Conservation (phyloP, 2,329 filamentous ascomycete species). For the Alternaria burnsii region DNA sequence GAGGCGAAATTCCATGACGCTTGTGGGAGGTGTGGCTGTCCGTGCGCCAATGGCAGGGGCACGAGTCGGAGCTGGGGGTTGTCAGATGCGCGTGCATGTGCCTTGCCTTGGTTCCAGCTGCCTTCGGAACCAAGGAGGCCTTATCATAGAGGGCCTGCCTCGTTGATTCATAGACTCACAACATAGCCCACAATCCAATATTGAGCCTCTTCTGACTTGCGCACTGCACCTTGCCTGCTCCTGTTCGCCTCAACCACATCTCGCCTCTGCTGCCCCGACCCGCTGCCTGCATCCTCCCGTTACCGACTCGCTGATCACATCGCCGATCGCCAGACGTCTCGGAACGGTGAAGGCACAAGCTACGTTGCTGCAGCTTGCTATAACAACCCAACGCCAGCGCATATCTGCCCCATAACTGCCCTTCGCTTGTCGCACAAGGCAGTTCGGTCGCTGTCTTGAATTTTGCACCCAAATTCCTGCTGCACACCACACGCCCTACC, state of each 20-base stretch:
- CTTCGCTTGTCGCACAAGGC: slow-evolving; percentile 28
- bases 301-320: slow-evolving; percentile 43
- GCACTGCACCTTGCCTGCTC: not conserved
- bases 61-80: slow-evolving; percentile 24
- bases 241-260: not conserved
- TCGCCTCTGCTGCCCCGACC: slow-evolving; percentile 15
- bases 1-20: slow-evolving; percentile 22
- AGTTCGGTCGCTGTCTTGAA: slow-evolving; percentile 31
- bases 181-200: slow-evolving; percentile 16
- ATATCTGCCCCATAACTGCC: slow-evolving; percentile 26
- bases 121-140: slow-evolving; percentile 21
- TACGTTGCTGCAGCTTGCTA: slow-evolving; percentile 45
- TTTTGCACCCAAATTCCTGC: slow-evolving; percentile 7
- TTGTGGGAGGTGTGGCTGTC: slow-evolving; percentile 14
- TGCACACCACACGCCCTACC: not conserved
- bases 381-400: slow-evolving; percentile 28
- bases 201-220: not conserved
- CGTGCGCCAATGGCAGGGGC: slow-evolving; percentile 26
- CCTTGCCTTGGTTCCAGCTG: slow-evolving; percentile 31
- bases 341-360: slow-evolving; percentile 35
- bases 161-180: slow-evolving; percentile 5
- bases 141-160: slow-evolving; percentile 23
- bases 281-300: slow-evolving; percentile 29
- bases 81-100: slow-evolving; percentile 29
- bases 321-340: slow-evolving; percentile 42